Evolutionary conservation across 225 moss, liverwort and hornwort genomes (phyloP).

Genomic region (Physcomitrium patens): DNA sequence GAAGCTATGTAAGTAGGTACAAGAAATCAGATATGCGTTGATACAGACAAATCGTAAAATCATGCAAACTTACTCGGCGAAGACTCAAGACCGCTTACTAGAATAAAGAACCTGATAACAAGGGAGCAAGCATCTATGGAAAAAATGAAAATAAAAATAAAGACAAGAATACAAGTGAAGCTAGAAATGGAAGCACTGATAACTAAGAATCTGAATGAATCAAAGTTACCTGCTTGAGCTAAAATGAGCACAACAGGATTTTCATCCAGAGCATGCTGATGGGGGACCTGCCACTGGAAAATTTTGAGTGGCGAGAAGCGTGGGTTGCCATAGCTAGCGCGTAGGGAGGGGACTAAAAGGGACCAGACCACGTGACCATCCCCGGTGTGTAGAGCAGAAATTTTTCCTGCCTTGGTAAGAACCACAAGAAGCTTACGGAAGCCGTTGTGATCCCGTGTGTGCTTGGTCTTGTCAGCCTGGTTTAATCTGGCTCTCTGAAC

Average conservation of each 20-base stretch:
- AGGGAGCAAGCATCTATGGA: too few species aligned
- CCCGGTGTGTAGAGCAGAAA: slow-evolving; percentile 83
- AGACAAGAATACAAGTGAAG: slow-evolving; percentile 7
- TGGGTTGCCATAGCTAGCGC: too few species aligned
- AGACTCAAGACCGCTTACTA: slow-evolving; percentile 2
- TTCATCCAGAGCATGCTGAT: slow-evolving; percentile 90
- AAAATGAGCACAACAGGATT: slow-evolving; percentile 86
- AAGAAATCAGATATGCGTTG: not conserved
- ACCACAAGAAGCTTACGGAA: slow-evolving; percentile 96
- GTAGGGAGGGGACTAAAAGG: slow-evolving; percentile 51
- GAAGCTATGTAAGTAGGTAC: slow-evolving; percentile 13
- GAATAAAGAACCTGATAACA: not conserved
- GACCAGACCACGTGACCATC: slow-evolving; percentile 96
- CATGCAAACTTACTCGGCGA: not conserved
- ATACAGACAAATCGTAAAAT: not conserved
- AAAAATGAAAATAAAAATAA: not conserved
- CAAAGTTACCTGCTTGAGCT: slow-evolving; percentile 55
- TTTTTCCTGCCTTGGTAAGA: slow-evolving; percentile 58
- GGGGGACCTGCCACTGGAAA: slow-evolving; percentile 91
- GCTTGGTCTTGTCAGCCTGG: slow-evolving; percentile 84
- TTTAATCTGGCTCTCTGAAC: slow-evolving; percentile 76
- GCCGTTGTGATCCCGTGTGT: slow-evolving; percentile 91
- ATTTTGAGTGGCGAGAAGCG: slow-evolving; percentile 38
- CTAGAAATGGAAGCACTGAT: slow-evolving; percentile 9
- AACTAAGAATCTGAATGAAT: slow-evolving; percentile 16